Percentiles rank a stretch among this genome's conserved stretches.
Evolutionary conservation across 371 early-diverging fungal genomes (phyloP).

Genomic region (Fennellomyces sp.): DNA sequence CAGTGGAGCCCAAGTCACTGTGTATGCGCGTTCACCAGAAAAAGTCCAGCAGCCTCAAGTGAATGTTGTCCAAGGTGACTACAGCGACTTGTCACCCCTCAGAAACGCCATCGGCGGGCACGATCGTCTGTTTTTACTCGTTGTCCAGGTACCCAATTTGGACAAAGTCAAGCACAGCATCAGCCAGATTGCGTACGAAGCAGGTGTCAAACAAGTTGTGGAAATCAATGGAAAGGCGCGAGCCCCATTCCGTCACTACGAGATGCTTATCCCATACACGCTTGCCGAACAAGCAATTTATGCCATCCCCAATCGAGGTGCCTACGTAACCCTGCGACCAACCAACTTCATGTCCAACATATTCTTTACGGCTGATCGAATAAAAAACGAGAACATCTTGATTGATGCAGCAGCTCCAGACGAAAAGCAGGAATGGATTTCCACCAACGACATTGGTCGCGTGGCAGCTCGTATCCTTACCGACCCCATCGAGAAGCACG

Average conservation of each 20-base stretch:
- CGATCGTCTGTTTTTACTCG: conserved; percentile 14
- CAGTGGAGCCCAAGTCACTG: conserved; percentile 6
- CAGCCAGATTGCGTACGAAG: conserved; percentile 15
- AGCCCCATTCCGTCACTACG: neutral
- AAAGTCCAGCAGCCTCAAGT: conserved; percentile 13
- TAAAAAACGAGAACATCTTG: neutral
- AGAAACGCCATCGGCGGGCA: conserved; percentile 16
- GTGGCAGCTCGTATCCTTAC: conserved; percentile 10
- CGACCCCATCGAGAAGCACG: conserved; percentile 23
- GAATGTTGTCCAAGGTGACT: conserved; percentile 19
- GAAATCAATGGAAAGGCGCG: conserved; percentile 4
- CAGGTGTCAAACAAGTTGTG: conserved; percentile 22
- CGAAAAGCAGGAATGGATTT: conserved; percentile 12
- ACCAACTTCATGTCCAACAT: conserved; percentile 34
- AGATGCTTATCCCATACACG: neutral
- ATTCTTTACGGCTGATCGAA: neutral
- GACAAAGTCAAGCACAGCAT: neutral
- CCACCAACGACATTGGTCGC: conserved; percentile 15
- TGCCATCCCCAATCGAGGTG: too few species aligned
- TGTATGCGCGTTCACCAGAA: conserved; percentile 21
- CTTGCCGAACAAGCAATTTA: neutral
- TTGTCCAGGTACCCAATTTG: conserved; percentile 6
- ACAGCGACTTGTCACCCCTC: conserved; percentile 11
- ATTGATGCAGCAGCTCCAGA: conserved; percentile 14
- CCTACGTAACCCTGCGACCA: conserved; percentile 33